Percentiles rank a stretch among this genome's conserved stretches.
Conservation (phyloP, 169 alveolate species). For the Sarcocystis neurona region DNA sequence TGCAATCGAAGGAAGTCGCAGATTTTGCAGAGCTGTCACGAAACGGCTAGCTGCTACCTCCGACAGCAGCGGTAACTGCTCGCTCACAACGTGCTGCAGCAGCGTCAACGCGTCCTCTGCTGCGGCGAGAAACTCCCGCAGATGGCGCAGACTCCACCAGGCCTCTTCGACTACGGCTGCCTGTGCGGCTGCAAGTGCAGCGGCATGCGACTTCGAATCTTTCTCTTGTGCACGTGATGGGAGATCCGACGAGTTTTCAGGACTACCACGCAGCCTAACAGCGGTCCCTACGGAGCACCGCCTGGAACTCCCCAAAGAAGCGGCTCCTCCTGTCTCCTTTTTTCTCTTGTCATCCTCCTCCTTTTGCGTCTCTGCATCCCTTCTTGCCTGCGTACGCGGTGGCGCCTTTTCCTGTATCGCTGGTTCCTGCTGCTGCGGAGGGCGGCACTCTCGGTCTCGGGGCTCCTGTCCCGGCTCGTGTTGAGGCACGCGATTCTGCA, state of each 20-base stretch:
- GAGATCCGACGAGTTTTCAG: not conserved
- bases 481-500: not conserved
- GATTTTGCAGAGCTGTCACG: not conserved
- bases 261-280: too few relatives aligned
- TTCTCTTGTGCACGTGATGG: not conserved
- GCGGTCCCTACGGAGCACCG: not conserved
- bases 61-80: not conserved
- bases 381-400: not conserved
- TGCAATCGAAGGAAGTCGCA: not conserved
- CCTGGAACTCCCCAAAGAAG: not conserved
- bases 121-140: slow-evolving; percentile 2
- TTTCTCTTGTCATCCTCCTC: not conserved
- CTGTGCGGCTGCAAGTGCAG: not conserved
- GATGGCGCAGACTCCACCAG: not conserved
- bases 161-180: not conserved
- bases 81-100: not conserved
- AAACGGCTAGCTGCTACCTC: not conserved
- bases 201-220: not conserved
- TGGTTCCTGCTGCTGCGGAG: not conserved
- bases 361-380: not conserved
- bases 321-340: not conserved
- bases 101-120: not conserved
- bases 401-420: not conserved
- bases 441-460: not conserved
- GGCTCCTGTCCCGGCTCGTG: not conserved